Conservation (phyloP, 139 green algal genomes). For the Cymbomonas tetramitiformis region DNA sequence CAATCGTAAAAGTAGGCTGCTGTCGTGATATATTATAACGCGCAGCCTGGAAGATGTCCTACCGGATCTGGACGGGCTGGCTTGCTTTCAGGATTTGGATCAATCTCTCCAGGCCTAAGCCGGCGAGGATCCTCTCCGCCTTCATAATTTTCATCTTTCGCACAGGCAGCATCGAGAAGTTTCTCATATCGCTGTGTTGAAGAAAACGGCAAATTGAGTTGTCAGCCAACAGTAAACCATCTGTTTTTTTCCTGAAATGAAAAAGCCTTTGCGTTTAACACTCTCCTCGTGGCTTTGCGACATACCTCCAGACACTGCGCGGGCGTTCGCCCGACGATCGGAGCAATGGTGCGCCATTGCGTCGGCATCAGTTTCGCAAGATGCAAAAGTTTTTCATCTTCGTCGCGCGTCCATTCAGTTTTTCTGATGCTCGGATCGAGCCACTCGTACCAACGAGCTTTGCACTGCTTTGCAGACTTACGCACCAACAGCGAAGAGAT, state of each 20-base stretch:
- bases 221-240: neutral
- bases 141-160: slow-evolving; percentile 72
- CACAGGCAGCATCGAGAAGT: slow-evolving; percentile 61
- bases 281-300: no score
- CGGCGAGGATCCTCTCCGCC: slow-evolving; percentile 75
- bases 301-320: slow-evolving; percentile 80
- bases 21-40: no score
- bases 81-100: slow-evolving; percentile 86
- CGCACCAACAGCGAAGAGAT: slow-evolving; percentile 81
- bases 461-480: slow-evolving; percentile 99
- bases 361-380: slow-evolving; percentile 97
- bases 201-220: neutral
- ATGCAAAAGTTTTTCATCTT: slow-evolving; percentile 99
- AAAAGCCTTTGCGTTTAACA: no score
- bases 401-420: slow-evolving; percentile 89
- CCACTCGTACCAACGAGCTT: slow-evolving; percentile 96
- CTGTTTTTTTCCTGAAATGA: neutral
- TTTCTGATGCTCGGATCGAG: slow-evolving; percentile 97
- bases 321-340: slow-evolving; percentile 87
- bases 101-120: slow-evolving; percentile 88
- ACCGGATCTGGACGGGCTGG: slow-evolving; percentile 83
- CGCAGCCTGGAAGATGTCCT: no score
- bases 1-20: no score
- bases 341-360: slow-evolving; percentile 96
- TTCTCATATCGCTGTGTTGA: slow-evolving; percentile 55